A percentile compares a stretch with the other conserved stretches of the same genome.
Evolutionary conservation across 83 land plant species (phyloP).

Genomic region (Picea abies): DNA sequence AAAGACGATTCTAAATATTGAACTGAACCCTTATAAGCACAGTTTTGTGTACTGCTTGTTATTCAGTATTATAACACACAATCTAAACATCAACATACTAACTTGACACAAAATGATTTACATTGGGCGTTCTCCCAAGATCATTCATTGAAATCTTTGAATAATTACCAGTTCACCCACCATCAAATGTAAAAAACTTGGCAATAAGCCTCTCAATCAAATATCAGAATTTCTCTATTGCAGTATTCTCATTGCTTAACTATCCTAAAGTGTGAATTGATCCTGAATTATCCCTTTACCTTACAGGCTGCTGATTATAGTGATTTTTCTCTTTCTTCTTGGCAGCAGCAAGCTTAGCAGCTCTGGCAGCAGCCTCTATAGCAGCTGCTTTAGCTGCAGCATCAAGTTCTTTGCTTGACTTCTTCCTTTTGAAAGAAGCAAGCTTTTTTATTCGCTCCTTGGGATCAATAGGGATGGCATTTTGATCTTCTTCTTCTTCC

Average conservation of each 20-base stretch:
- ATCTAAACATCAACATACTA: no score
- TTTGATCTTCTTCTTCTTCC: conserved; percentile 43
- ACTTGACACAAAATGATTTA: no score
- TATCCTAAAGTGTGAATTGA: neutral
- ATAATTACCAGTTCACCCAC: no score
- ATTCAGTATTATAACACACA: no score
- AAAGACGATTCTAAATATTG: no score
- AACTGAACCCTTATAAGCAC: no score
- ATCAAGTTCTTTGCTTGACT: conserved; percentile 80
- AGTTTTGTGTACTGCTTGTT: no score
- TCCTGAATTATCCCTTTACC: conserved; percentile 45
- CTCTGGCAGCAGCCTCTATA: conserved; percentile 91
- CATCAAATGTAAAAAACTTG: no score
- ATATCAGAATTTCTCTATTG: conserved; percentile 11
- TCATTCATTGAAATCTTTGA: no score
- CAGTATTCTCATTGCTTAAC: neutral
- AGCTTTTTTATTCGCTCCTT: conserved; percentile 85
- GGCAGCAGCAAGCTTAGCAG: conserved; percentile 92
- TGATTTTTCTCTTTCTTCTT: conserved; percentile 98
- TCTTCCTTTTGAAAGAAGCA: conserved; percentile 81
- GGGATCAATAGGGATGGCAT: conserved; percentile 52
- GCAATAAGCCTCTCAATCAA: no score
- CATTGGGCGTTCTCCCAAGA: no score
- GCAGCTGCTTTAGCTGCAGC: conserved; percentile 91
- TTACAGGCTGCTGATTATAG: conserved; percentile 96